Evolutionary conservation across 228 moss, liverwort and hornwort genomes (phyloP), one percentile per base, ranked within the genome.

Genomic region (Sphagnum magellanicum): DNA sequence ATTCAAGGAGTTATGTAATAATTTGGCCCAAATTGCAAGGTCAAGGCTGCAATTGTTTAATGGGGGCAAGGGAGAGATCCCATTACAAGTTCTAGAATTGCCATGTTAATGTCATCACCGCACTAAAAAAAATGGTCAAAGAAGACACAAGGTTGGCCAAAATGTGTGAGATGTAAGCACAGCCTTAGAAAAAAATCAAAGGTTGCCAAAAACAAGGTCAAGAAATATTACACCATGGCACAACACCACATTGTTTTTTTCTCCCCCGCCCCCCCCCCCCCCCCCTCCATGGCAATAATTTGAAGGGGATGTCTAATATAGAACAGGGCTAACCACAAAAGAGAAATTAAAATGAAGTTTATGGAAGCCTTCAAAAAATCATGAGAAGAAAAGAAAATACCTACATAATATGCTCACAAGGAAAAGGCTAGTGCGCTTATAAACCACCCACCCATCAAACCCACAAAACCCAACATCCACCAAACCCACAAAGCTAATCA

Each of bases 81-180:
- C 32, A 1, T 32, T 87, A 90, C 95, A 81, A 96, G 76, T 66
- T 87, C 84, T 50, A 86, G 46, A 77, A 97, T 91, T 32, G 81
- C 79, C 67, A 75, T 82, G 74, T 82, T 76, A 10, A 79, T 78
- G 51, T 64, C 73, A 50, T 83, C 83, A 60, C 88, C 81, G 93
- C 93, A 97, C 70, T 91, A 88, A 65, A 83, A 97, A 52, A 97
- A 78, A 87, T 93, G 97, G 69, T 97, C 93, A 77, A 90, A 93
- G 68, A 97, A 97, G n/a, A 97, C 76, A 74, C 87, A 93, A 4
- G 96, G 96, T 61, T 83, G 72, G 60, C 96, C 91, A 53, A 91
- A 91, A 77, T 97, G 96, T 49, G 96, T 91, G 5, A 97, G 79
- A 97, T 89, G 71, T 97, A 97, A 52, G 89, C 96, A 75, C 93